These are phyloP conservation scores for Botrytis aclada DNA, from an alignment of 2,329 filamentous ascomycete genomes.

Conservation along the genomic window DNA sequence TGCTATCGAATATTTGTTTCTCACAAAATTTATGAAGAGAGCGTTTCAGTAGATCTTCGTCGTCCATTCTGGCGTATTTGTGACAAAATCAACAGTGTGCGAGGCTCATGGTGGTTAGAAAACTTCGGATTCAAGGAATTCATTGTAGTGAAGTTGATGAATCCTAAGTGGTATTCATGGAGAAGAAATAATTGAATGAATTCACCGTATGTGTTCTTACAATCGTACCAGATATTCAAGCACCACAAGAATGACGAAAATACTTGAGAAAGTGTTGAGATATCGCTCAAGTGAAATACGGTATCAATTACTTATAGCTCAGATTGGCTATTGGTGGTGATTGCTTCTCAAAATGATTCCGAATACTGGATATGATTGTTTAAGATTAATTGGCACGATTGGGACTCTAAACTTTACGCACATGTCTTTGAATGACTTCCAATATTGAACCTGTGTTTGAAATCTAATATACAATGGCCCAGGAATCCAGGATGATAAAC, in stretches of 20 bases:
- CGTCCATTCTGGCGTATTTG: background rate
- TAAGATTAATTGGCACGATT: background rate
- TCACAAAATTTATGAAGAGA: background rate
- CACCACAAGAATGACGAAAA: background rate
- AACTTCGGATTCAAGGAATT: background rate
- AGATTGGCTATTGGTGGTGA: accelerated
- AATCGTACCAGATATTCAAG: background rate
- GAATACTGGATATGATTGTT: background rate
- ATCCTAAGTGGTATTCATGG: background rate
- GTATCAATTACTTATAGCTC: background rate
- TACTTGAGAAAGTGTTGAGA: background rate
- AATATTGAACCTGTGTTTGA: background rate
- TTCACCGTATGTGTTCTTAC: background rate
- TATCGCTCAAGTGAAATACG: background rate
- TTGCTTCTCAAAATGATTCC: background rate
- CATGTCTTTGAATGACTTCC: background rate
- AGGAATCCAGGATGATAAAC: background rate
- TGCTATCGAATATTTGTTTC: background rate
- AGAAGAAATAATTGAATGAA: background rate
- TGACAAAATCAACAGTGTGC: background rate
- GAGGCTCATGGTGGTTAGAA: background rate
- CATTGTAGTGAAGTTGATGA: background rate
- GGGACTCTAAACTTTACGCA: background rate
- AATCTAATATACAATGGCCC: background rate
- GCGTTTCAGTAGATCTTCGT: background rate